Evolutionary conservation across 192 early-diverging fungal species (phyloP), one percentile per base, ranked within the genome.

Genomic region (Phlyctochytrium planicorne): DNA sequence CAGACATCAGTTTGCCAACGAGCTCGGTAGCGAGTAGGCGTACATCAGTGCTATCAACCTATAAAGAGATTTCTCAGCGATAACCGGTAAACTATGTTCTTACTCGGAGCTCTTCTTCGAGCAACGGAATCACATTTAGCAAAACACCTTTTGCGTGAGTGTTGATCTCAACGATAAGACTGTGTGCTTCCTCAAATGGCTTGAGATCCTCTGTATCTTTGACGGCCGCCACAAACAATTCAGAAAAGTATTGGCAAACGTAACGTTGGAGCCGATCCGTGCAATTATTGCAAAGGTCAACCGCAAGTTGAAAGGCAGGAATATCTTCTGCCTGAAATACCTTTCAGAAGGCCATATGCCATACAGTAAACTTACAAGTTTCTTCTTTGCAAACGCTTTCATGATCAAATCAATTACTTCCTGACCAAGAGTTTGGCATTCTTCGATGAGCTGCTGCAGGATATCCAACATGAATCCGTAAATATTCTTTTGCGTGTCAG

Each of bases 191-290:
- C 63, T 83, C 75, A 12, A 72, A 72, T 16, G 80, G 75, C 34
- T 69, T 73, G 17, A 77, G 78, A 59, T 69, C 65, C 20, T 34
- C 66, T 2, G 76, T 73, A 6, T 66, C 70, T 0, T 65, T 52
- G 16, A 35, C 80, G 0, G 88, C 86, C 30, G 82, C 77, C 30
- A 93, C 73, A 24, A 98, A 87, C 1, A 88, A 81, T 52, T 96
- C 93, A 29, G 87, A 84, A 80, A 98, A 96, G 76, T 96, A 91
- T 87, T 94, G 91, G 65, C 89, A 95, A 14, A 97, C 86, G 73
- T 95, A 95, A 67, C 90, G 83, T 74, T 98, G 97, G 32, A 98
- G 84, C 1, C 87, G 77, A 33, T 94, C 94, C 0, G 91, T 78
- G 40, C 86, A 82, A 12, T 69, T 72, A 31, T 82, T 90, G 62